phyloP scores from a whole-genome alignment of 2,329 filamentous ascomycete genomes.

The Pestalotiopsis sp. region DNA sequence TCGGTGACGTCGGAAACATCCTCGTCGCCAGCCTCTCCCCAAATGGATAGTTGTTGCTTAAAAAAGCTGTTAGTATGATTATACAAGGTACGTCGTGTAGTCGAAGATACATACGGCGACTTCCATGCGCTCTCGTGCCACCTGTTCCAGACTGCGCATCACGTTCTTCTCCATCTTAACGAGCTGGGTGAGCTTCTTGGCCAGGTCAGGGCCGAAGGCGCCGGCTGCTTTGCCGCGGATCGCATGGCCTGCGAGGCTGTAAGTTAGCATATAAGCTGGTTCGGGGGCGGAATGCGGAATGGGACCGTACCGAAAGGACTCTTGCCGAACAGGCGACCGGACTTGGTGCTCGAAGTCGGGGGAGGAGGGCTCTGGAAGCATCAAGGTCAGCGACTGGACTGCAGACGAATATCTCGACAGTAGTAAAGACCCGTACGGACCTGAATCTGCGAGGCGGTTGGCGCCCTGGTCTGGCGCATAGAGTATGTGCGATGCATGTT shows the following conservation, averaged over 20 bases:
- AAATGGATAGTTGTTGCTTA: slow-evolving; percentile 97
- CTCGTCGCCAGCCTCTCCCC: slow-evolving; percentile 94
- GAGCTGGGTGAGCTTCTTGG: slow-evolving; percentile 95
- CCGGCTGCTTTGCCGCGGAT: slow-evolving; percentile 76
- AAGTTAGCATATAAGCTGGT: slow-evolving; percentile 1
- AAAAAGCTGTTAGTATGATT: neutral
- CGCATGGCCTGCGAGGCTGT: slow-evolving; percentile 54
- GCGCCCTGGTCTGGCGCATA: slow-evolving; percentile 96
- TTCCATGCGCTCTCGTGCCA: slow-evolving; percentile 96
- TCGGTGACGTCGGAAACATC: slow-evolving; percentile 99
- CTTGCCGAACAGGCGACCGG: slow-evolving; percentile 84
- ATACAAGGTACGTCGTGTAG: neutral
- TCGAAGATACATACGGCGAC: slow-evolving; percentile 77
- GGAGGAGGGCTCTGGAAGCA: slow-evolving; percentile 81
- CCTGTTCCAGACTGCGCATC: slow-evolving; percentile 96
- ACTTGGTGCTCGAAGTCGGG: slow-evolving; percentile 88
- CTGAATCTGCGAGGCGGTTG: slow-evolving; percentile 81
- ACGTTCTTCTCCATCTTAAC: slow-evolving; percentile 99
- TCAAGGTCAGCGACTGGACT: neutral
- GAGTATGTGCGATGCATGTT: slow-evolving; percentile 98
- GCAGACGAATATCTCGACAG: neutral
- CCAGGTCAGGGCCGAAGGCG: slow-evolving; percentile 81
- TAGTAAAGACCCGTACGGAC: slow-evolving; percentile 40
- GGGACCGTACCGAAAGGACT: slow-evolving; percentile 75
- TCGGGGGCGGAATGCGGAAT: slow-evolving; percentile 23